Base-by-base conservation (phyloP, 345 rosid genomes). In the Salix suchowensis region DNA sequence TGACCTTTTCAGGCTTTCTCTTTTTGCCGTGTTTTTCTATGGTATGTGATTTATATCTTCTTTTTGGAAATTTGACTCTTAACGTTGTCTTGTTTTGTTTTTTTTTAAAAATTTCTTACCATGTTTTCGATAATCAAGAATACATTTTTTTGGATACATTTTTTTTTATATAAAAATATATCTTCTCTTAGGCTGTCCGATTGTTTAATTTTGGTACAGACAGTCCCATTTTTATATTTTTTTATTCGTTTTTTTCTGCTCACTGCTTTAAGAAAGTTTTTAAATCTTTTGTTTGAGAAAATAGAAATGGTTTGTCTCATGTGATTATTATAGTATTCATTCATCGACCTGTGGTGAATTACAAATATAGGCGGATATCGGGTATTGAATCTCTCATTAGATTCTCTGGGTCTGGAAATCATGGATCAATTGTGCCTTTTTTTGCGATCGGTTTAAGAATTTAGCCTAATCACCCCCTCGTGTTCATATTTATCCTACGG, bases 1-100 rank as follows among this genome's bases (percentile, higher is more conserved):
- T 65, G 73, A 75, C 67, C 52, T n/a, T 24, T 65, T 13, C 39
- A 6, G 36, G 60, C 37, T 34, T 24, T 7, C 60, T 70, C 74
- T 46, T 46, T 46, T 46, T 46, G 71, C 78, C 75, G 32, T 71
- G 69, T 80, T 72, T 37, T 39, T 15, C 9, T 42, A 55, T 65
- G 79, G 70, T 55, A 76, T 72, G 69, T 62, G 46, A 13, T 52
- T 65, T 24, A 40, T 34, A 40, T 24, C 9, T 75, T 21, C 18
- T 39, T 50, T 5, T 16, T 52, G 30, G 34, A 26, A 40, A n/a
- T 39, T 68, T 36, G 11, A 36, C 46, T 15, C 21, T 37, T 48
- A 12, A 13, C 55, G n/a, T 50, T 50, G 3, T 32, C 32, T 7
- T 48, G 21, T 34, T 3, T 6, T 28, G 24, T 12, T 34, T 11